Base-by-base conservation (phyloP, 1,284 basidiomycete species). In the Exobasidium cylindrosporum region DNA sequence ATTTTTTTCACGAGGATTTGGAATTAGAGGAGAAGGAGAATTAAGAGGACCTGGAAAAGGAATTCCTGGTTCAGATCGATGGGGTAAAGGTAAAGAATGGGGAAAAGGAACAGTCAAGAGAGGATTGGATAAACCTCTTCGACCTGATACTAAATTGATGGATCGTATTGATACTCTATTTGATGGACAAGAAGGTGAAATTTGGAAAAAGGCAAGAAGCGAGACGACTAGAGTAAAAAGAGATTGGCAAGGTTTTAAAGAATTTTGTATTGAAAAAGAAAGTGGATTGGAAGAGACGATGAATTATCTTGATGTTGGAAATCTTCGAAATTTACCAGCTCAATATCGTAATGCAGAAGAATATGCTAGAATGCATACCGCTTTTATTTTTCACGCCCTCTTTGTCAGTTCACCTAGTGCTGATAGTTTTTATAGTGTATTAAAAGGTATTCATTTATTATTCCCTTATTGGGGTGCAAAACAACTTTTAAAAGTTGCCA, bases 81-180 rank as follows among this genome's bases (percentile, higher is more conserved):
- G 77, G 77, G 77, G 74, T 35, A 73, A 72, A n/a, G 77, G 77
- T 23, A 78, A 78, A 61, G 55, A 72, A n/a, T 78, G 77, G 77
- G 77, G 76, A 50, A 73, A 72, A 32, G 77, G 77, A 30, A 78
- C 77, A 13, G 76, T 77, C 60, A 79, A 79, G 67, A 72, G 77
- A 32, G 77, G 77, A 30, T 65, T 79, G n/a, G 77, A 74, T 54
- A 62, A 63, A 7, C 77, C 77, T 10, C 66, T 68, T 30, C 59
- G 69, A 21, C 66, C 76, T 55, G 72, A 71, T 13, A 47, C 61
- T 4, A 55, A 63, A 6, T 61, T 74, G 30, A 62, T 72, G 66
- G 45, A 60, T 4, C 43, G 64, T 40, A 73, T 79, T 50, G 72
- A 79, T 62, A 56, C 49, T 23, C 64, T 79, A 4, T 78, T 70